Evolutionary conservation across 495 filamentous ascomycete species (phyloP).

Genomic region (Xylaria grammica): DNA sequence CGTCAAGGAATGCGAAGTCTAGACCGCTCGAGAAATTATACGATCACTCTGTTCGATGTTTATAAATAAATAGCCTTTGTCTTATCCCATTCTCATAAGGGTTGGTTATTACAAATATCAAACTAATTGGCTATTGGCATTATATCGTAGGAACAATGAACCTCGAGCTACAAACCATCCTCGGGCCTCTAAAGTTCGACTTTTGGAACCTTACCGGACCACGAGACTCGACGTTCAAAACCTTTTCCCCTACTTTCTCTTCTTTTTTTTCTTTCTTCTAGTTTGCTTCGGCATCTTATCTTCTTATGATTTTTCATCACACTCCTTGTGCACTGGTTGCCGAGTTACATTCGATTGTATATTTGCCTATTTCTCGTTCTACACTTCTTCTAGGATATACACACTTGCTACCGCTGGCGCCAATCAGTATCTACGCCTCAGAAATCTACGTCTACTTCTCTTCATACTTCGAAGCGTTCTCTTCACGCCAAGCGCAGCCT

Average conservation of each 20-base stretch:
- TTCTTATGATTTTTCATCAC: background rate
- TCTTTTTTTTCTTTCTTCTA: background rate
- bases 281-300: background rate
- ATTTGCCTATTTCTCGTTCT: background rate
- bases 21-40: background rate
- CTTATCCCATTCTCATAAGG: background rate
- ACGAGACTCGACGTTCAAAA: background rate
- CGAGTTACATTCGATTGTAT: background rate
- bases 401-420: background rate
- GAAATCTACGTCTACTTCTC: background rate
- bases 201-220: background rate
- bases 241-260: background rate
- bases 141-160: slow-evolving; percentile 7
- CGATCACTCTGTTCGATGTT: no score
- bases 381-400: background rate
- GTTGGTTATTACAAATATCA: background rate
- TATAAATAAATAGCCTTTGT: background rate
- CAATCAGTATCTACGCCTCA: background rate
- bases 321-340: slow-evolving; percentile 10
- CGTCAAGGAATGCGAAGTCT: background rate
- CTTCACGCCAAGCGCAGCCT: slow-evolving; percentile 4
- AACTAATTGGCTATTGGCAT: background rate
- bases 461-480: background rate
- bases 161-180: background rate
- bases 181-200: background rate